These are phyloP conservation scores for Escovopsis sp. DNA, from an alignment of 2,329 filamentous ascomycete species.

Conservation along the genomic window DNA sequence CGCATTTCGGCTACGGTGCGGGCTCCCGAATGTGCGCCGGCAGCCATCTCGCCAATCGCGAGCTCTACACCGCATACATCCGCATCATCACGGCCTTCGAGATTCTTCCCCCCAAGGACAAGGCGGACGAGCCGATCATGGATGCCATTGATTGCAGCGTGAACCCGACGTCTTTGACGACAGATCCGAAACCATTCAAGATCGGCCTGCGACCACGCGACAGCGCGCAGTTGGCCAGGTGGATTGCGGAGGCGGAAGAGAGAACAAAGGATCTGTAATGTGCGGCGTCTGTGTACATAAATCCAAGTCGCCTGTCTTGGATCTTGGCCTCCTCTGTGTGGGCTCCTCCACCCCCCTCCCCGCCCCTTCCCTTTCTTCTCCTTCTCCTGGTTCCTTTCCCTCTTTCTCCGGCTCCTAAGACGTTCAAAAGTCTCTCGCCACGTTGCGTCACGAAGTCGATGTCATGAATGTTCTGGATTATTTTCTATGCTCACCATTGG, in stretches of 20 bases:
- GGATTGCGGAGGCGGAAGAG: constrained; percentile 37
- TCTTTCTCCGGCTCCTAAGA: too few relatives aligned
- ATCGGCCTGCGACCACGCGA: constrained; percentile 36
- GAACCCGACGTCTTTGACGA: constrained; percentile 41
- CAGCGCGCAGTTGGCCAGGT: constrained; percentile 27
- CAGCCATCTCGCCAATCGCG: constrained; percentile 46
- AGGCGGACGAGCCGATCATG: constrained; percentile 34
- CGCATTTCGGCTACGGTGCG: constrained; percentile 47
- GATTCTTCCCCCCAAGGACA: constrained; percentile 31
- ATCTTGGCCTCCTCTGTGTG: too few relatives aligned
- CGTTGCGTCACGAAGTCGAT: not conserved
- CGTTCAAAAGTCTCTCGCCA: too few relatives aligned
- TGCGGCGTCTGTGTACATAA: not conserved
- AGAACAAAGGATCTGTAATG: constrained; percentile 26
- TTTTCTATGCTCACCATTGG: not conserved
- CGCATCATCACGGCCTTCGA: constrained; percentile 43
- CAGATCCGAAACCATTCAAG: constrained; percentile 49
- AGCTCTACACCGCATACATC: constrained; percentile 45
- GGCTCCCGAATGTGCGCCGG: constrained; percentile 50
- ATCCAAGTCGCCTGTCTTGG: too few relatives aligned
- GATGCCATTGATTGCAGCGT: constrained; percentile 41
- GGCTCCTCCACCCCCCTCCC: too few relatives aligned
- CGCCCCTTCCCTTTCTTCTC: too few relatives aligned
- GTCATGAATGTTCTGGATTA: not conserved
- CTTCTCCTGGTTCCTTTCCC: too few relatives aligned